Base-by-base conservation (phyloP, 116 monocot genomes). In the Trichopus zeylanicus region DNA sequence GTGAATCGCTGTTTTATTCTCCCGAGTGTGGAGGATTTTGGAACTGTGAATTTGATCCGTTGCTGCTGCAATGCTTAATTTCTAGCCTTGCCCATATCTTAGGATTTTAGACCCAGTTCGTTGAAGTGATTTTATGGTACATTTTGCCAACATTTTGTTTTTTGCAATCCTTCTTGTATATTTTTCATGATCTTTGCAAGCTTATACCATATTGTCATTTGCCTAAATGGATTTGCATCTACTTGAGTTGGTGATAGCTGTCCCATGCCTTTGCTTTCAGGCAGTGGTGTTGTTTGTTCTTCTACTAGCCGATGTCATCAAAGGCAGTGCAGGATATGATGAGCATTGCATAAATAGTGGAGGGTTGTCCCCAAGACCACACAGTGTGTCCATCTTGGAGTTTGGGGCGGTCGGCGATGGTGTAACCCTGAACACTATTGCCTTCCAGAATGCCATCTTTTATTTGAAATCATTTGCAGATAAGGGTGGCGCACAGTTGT, bases 401-500 rank as follows among this genome's bases (percentile, higher is more conserved):
- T 95, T 95, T 60, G 95, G 95, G 18, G 91, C 91, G 3, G 81
- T 95, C 21, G 95, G 95, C 4, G 87, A 95, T 46, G 91, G 95
- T n/a, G 47, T 67, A 61, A 78, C 84, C 0, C 30, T 77, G 62
- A 95, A 95, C 55, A 90, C 91, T 3, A 25, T 90, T 6, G 87
- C 91, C 5, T 90, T 95, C 48, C 87, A 95, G 65, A 95, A 95
- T 63, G 95, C 95, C 4, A 59, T 90, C 21, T 95, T 95, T 70
- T 95, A 95, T 62, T 46, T 84, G 19, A 78, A 56, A 27, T 95
- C 95, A 0, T 90, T 95, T 65, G 78, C 91, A 4, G 87, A 95
- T 65, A 95, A 95, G 65, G 95, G 95, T 46, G 95, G 90, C n/a
- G 95, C 95, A 57, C 95, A 95, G 73, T 70, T 95, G 3, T 95